These are phyloP conservation scores for Tetrahymena elliotti DNA, from an alignment of 73 alveolate species.

Conservation along the genomic window DNA sequence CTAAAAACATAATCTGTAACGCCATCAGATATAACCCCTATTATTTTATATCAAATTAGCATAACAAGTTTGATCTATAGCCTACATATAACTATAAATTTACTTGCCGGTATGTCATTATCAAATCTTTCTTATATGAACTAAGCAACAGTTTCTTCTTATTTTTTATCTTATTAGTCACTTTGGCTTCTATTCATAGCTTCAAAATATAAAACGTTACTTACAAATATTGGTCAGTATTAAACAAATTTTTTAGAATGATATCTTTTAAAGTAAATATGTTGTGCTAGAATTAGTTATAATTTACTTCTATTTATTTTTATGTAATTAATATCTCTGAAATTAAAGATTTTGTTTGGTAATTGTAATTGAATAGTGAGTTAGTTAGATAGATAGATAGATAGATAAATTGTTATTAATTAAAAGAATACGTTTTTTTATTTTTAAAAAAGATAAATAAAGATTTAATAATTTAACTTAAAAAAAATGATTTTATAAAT, in stretches of 20 bases:
- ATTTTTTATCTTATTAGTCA: neutral
- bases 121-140: neutral
- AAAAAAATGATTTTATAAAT: too few species aligned
- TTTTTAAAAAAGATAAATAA: too few species aligned
- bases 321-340: neutral
- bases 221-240: neutral
- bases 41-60: neutral
- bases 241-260: neutral
- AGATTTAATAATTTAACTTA: too few species aligned
- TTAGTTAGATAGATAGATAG: too few species aligned
- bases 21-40: slow-evolving; percentile 2
- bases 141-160: neutral
- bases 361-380: neutral
- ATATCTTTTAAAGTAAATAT: neutral
- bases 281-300: neutral
- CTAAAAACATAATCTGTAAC: slow-evolving; percentile 36
- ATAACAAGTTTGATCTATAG: neutral
- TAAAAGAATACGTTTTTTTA: too few species aligned
- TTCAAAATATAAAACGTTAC: neutral
- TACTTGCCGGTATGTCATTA: neutral
- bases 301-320: neutral
- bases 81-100: neutral
- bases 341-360: neutral
- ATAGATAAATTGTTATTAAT: too few species aligned
- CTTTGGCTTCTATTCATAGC: neutral